Percentiles rank a stretch among this genome's conserved stretches.
phyloP scores from a whole-genome alignment of 805 yeast species.

The Metschnikowia anglica region DNA sequence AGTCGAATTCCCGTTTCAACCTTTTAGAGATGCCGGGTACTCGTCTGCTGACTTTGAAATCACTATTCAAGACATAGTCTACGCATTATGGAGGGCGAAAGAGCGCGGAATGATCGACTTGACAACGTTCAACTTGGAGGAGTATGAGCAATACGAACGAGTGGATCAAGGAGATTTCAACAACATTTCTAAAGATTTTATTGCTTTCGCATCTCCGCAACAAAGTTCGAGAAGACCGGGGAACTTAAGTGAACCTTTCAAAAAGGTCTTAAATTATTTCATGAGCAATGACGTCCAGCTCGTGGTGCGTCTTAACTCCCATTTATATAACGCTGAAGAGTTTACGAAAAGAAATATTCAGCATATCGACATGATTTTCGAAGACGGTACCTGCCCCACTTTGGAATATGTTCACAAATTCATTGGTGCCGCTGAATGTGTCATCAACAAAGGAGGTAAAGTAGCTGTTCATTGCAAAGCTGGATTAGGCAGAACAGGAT shows the following conservation, averaged over 20 bases:
- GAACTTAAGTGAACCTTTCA: constrained; percentile 69
- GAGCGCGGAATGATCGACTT: constrained; percentile 86
- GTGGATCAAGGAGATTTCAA: constrained; percentile 98
- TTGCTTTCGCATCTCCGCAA: constrained; percentile 97
- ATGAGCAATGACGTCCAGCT: constrained; percentile 70
- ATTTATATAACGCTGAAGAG: constrained; percentile 79
- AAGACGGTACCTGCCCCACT: constrained; percentile 97
- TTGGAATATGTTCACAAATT: constrained; percentile 90
- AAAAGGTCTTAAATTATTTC: constrained; percentile 78
- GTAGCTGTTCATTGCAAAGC: constrained; percentile 99
- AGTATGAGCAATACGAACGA: constrained; percentile 89
- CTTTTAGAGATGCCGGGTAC: constrained; percentile 96
- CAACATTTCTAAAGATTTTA: constrained; percentile 85
- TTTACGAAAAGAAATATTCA: constrained; percentile 81
- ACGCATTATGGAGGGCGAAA: constrained; percentile 97
- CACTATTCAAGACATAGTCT: constrained; percentile 91
- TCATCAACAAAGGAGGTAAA: constrained; percentile 82
- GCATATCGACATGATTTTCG: constrained; percentile 94
- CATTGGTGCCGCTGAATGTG: constrained; percentile 91
- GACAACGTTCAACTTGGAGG: constrained; percentile 84
- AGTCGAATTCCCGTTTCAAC: constrained; percentile 88
- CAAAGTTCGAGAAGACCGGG: constrained; percentile 51
- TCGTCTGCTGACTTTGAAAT: constrained; percentile 92
- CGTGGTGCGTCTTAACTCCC: constrained; percentile 91
- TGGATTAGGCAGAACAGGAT: constrained; percentile 96